Conservation (phyloP, 2,329 filamentous ascomycete genomes). For the Xylaria hypoxylon region DNA sequence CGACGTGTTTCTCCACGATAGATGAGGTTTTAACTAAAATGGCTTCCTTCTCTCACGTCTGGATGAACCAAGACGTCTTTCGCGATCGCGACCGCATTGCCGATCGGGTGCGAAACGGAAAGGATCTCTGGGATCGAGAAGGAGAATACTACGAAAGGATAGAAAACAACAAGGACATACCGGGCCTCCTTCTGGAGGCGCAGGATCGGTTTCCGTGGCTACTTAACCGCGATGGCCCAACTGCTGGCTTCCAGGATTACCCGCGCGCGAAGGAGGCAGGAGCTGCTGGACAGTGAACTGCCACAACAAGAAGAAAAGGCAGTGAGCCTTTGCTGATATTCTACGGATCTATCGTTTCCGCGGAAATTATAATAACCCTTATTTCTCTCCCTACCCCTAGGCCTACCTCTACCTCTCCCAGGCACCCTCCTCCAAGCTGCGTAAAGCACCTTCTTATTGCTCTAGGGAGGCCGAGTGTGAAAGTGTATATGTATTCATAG, state of each 20-base stretch:
- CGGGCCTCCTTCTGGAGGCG: constrained; percentile 58
- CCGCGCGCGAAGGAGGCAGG: constrained; percentile 39
- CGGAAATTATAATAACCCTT: not conserved
- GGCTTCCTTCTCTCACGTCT: constrained; percentile 66
- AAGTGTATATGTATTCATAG: not conserved
- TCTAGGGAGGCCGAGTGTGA: not conserved
- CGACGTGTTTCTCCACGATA: constrained; percentile 68
- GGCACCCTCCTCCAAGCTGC: not conserved
- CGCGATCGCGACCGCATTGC: constrained; percentile 62
- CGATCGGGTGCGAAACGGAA: constrained; percentile 62
- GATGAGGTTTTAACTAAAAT: constrained; percentile 67
- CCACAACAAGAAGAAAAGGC: not conserved
- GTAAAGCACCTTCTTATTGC: not conserved
- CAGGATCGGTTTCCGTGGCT: constrained; percentile 59
- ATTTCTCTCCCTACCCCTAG: not conserved
- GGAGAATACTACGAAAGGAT: constrained; percentile 61
- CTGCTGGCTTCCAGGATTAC: constrained; percentile 63
- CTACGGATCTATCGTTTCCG: not conserved
- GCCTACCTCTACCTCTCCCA: not conserved
- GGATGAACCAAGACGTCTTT: constrained; percentile 63
- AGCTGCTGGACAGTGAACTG: not conserved
- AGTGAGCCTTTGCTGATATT: not conserved
- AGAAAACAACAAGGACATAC: constrained; percentile 65
- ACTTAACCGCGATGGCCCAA: constrained; percentile 58
- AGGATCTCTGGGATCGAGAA: constrained; percentile 66